Evolutionary conservation across 306 rosid species (phyloP).

Genomic region (Astragalus membranaceus): DNA sequence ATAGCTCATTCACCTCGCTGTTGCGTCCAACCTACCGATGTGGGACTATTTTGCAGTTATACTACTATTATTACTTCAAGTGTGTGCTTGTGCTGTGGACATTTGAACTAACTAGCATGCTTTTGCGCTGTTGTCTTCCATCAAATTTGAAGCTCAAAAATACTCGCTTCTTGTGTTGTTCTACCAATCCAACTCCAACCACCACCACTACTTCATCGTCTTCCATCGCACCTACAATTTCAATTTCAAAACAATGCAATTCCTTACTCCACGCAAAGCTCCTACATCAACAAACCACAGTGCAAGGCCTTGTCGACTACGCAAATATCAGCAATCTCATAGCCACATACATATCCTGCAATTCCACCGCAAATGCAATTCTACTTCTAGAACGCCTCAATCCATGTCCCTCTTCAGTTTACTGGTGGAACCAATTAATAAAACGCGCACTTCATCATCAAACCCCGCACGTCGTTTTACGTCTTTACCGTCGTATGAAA

Average conservation of each 20-base stretch:
- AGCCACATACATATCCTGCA: slow-evolving; percentile 37
- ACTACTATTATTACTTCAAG: no score
- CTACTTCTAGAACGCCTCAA: slow-evolving; percentile 35
- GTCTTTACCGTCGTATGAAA: slow-evolving; percentile 40
- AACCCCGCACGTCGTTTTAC: slow-evolving; percentile 24
- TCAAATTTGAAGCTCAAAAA: not conserved
- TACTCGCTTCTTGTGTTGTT: not conserved
- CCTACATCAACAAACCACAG: slow-evolving; percentile 13
- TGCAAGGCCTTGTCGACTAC: slow-evolving; percentile 24
- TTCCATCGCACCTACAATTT: not conserved
- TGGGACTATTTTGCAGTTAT: no score
- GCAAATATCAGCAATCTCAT: slow-evolving; percentile 26
- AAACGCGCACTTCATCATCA: slow-evolving; percentile 38
- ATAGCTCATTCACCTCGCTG: no score
- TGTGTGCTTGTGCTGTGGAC: no score
- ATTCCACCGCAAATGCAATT: slow-evolving; percentile 35
- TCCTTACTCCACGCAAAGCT: slow-evolving; percentile 1
- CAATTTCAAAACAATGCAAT: slow-evolving; percentile 17
- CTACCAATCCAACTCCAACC: no score
- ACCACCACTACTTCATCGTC: not conserved
- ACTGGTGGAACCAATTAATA: slow-evolving; percentile 78
- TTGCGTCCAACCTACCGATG: no score
- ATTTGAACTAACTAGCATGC: not conserved
- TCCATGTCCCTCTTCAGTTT: slow-evolving; percentile 38
- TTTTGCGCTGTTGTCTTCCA: not conserved